phyloP scores from a whole-genome alignment of 306 rosid genomes.

The Cucumis cinereus region DNA sequence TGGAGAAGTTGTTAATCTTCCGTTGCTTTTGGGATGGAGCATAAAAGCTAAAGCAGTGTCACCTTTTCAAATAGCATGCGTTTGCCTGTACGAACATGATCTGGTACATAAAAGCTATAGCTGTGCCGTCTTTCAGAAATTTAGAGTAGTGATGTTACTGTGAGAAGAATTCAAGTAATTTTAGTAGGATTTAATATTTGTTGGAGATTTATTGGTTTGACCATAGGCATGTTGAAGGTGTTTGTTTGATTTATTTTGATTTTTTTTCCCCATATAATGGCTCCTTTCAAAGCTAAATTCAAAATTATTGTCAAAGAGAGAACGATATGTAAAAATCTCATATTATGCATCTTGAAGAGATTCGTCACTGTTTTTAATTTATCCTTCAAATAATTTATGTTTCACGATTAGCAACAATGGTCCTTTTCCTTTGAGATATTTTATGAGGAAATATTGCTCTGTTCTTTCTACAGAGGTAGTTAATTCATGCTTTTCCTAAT shows the following conservation, averaged over 20 bases:
- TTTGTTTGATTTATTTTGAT: background rate
- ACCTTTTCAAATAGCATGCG: background rate
- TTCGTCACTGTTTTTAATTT: background rate
- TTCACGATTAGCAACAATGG: background rate
- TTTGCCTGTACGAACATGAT: background rate
- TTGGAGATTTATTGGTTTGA: background rate
- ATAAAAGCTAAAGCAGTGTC: background rate
- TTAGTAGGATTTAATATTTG: background rate
- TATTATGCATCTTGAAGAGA: background rate
- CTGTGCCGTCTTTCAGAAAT: background rate
- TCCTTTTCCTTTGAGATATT: background rate
- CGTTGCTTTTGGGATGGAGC: background rate
- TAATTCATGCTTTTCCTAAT: background rate
- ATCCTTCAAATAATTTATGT: background rate
- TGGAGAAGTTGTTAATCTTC: background rate
- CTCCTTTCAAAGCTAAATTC: background rate
- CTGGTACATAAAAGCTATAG: background rate
- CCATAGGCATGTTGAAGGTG: background rate
- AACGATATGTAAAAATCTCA: background rate
- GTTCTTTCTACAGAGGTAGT: background rate
- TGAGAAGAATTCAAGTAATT: background rate
- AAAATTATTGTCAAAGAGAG: background rate
- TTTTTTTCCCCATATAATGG: background rate
- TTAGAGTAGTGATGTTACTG: background rate
- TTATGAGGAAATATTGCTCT: background rate